Base-by-base conservation (phyloP, 2,329 filamentous ascomycete species). In the Trichoderma pleuroti region DNA sequence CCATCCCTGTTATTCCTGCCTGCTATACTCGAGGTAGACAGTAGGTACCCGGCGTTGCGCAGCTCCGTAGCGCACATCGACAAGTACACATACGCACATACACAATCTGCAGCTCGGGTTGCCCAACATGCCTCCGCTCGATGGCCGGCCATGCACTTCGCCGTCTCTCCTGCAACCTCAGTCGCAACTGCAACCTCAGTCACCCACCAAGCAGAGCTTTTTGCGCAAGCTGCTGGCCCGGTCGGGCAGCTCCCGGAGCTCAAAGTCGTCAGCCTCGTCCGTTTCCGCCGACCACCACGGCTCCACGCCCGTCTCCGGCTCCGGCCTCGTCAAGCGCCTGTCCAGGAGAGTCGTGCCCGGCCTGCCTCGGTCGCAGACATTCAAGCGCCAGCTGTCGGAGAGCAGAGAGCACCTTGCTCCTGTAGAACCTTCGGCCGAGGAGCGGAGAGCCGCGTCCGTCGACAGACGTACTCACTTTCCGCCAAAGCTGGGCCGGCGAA, bases 321-420 rank as follows among this genome's bases (percentile, higher is more conserved):
- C 62, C 34, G 81, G 80, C 56, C 71, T 83, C 60, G 80, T 82
- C 39, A 82, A 82, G 68, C 84, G 84, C 72, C 78, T 81, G 72
- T 83, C 83, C 34, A 81, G 88, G 74, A 89, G 86, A 76, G 92
- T 93, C n/a, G 89, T 94, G 18, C 91, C 93, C 21, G 91, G 91
- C 18, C 82, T 97, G 46, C 93, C 93, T 49, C 88, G 93, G 62
- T 85, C 90, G 5, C 88, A 91, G 75, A 97, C 93, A 0, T 94
- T 97, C 81, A 92, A 90, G 80, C 88, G 94, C 76, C 93, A 95
- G 79, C 88, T 92, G 78, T 95, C 93, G 32, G 94, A 97, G 81
- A 87, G 88, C 73, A 87, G 93, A 75, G 89, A 92, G 75, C 91
- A 90, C 76, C 84, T 97, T 68, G 85, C 91, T 71, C 90, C 92